phyloP scores from a whole-genome alignment of 805 yeast species.

The Saccharomycopsis sp. region DNA sequence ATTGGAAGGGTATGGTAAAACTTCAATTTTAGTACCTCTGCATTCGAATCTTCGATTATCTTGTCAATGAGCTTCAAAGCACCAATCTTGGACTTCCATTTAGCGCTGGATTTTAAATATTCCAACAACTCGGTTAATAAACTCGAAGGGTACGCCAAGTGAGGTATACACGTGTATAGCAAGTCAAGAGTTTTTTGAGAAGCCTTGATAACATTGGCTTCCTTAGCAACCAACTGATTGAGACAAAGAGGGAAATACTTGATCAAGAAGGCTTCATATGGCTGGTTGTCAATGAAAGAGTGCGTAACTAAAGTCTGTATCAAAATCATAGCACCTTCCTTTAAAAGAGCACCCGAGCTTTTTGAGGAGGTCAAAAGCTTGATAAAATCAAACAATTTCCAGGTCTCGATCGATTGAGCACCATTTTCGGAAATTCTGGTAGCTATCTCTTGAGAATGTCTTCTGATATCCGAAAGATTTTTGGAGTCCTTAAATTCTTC shows the following conservation, averaged over 20 bases:
- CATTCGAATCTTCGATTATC: conserved; percentile 71
- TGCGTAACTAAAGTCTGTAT: conserved; percentile 40
- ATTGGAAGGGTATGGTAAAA: conserved; percentile 78
- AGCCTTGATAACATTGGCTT: conserved; percentile 74
- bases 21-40: conserved; percentile 75
- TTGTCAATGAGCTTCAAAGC: conserved; percentile 70
- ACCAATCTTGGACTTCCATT: conserved; percentile 86
- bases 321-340: conserved; percentile 70
- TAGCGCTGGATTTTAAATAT: conserved; percentile 75
- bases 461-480: conserved; percentile 47
- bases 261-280: conserved; percentile 68
- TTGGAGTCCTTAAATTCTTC: conserved; percentile 43
- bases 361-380: conserved; percentile 67
- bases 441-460: conserved; percentile 48
- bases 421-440: conserved; percentile 42
- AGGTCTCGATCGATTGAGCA: conserved; percentile 44
- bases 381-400: conserved; percentile 59
- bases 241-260: conserved; percentile 57
- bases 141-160: conserved; percentile 70
- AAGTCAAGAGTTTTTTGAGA: conserved; percentile 76
- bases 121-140: conserved; percentile 53
- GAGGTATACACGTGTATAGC: conserved; percentile 61
- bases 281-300: conserved; percentile 54
- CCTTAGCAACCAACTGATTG: conserved; percentile 81
- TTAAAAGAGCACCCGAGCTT: conserved; percentile 53